Percentiles rank a stretch among this genome's conserved stretches.
phyloP scores from a whole-genome alignment of 805 yeast species.

The Kodamaea kaohsiungensis region DNA sequence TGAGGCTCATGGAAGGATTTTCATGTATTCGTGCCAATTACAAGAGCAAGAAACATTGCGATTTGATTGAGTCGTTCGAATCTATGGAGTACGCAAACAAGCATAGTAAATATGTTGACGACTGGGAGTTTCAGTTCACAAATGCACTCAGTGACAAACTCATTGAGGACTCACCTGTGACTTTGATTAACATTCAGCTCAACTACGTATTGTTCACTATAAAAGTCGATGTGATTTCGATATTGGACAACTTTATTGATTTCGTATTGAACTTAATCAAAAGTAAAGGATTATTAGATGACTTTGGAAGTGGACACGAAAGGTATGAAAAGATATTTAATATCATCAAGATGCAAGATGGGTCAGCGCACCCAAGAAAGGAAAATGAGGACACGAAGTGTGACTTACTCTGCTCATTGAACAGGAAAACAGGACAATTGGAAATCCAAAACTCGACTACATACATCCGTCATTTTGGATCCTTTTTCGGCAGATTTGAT shows the following conservation, averaged over 20 bases:
- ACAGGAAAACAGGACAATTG: slow-evolving; percentile 37
- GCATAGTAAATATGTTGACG: slow-evolving; percentile 20
- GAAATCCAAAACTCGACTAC: slow-evolving; percentile 37
- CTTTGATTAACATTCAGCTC: slow-evolving; percentile 37
- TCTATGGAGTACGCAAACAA: not conserved
- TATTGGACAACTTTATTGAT: slow-evolving; percentile 21
- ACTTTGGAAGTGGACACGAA: slow-evolving; percentile 9
- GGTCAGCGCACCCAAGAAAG: not conserved
- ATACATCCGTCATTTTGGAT: slow-evolving; percentile 17
- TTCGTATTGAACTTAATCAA: slow-evolving; percentile 4
- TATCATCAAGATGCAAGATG: slow-evolving; percentile 4
- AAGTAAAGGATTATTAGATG: slow-evolving; percentile 4
- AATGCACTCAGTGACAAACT: slow-evolving; percentile 25
- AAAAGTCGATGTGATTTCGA: slow-evolving; percentile 28
- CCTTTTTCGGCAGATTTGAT: slow-evolving; percentile 8
- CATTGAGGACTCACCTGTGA: slow-evolving; percentile 23
- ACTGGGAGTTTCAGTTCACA: slow-evolving; percentile 34
- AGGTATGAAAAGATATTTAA: slow-evolving; percentile 2
- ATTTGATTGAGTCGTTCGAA: not conserved
- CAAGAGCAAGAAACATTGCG: not conserved
- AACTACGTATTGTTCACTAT: slow-evolving; percentile 39
- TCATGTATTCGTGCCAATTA: slow-evolving; percentile 3
- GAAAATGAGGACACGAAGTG: slow-evolving; percentile 14
- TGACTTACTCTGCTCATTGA: slow-evolving; percentile 34
- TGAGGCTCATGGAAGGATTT: slow-evolving; percentile 6